These are phyloP conservation scores for Durio zibethinus DNA, from an alignment of 345 rosid genomes.

Conservation along the genomic window DNA sequence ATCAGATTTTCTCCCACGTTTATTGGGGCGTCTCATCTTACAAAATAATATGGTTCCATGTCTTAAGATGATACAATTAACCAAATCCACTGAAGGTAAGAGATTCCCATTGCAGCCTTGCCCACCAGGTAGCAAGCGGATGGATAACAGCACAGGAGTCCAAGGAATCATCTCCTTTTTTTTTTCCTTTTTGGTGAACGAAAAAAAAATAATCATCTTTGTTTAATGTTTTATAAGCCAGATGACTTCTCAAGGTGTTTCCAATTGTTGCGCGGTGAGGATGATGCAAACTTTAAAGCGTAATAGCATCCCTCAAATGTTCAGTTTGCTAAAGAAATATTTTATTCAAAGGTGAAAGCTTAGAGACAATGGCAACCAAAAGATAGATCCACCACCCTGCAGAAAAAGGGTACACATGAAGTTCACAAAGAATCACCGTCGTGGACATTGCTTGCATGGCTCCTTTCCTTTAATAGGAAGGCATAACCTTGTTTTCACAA, in stretches of 20 bases:
- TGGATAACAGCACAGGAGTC: neutral
- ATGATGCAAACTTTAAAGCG: neutral
- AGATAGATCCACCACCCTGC: neutral
- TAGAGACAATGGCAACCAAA: neutral
- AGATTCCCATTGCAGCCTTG: neutral
- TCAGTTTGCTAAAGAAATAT: neutral
- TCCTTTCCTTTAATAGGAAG: neutral
- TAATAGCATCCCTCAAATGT: neutral
- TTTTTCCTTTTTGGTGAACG: neutral
- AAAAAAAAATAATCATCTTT: neutral
- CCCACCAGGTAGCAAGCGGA: neutral
- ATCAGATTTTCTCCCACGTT: no score
- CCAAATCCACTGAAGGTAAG: no score
- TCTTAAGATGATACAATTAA: no score
- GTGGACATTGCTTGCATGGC: neutral
- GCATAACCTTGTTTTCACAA: neutral
- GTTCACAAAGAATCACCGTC: neutral
- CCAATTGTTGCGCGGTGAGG: neutral
- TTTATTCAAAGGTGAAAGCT: neutral
- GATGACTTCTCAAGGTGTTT: neutral
- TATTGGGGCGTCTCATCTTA: no score
- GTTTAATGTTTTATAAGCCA: no score
- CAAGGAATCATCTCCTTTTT: neutral
- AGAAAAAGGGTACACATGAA: neutral
- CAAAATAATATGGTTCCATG: no score